Conservation (phyloP, 768 basidiomycete genomes). For the Imleria badia region DNA sequence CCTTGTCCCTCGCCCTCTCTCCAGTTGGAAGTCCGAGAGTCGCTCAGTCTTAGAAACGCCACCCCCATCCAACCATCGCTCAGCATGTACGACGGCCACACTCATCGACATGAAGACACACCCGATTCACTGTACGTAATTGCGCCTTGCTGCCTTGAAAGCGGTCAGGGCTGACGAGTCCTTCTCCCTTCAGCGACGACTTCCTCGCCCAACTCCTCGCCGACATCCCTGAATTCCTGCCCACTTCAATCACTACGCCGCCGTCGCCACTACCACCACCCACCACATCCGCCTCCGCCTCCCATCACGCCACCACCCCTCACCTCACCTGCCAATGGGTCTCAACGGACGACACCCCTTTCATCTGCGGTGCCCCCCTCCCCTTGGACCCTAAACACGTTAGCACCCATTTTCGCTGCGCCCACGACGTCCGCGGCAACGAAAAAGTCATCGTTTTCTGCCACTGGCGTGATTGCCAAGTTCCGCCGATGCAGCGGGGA, state of each 20-base stretch:
- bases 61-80: background rate
- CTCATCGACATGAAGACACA: background rate
- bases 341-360: background rate
- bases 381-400: background rate
- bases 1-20: background rate
- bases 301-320: no score
- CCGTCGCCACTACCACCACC: background rate
- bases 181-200: conserved; percentile 4
- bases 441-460: conserved; percentile 14
- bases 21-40: background rate
- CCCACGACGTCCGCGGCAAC: conserved; percentile 16
- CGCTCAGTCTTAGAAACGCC: background rate
- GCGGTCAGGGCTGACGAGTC: background rate
- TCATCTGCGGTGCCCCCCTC: conserved; percentile 5
- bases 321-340: conserved; percentile 13
- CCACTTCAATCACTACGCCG: background rate
- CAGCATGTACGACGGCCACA: conserved; percentile 1
- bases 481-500: conserved; percentile 17
- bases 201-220: conserved; percentile 13
- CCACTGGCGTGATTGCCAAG: conserved; percentile 13
- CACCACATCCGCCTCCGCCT: background rate
- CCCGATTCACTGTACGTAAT: conserved; percentile 14
- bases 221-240: background rate
- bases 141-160: background rate
- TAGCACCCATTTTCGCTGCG: conserved; percentile 11